Percentiles rank a stretch among this genome's conserved stretches.
These are phyloP conservation scores for Fomitopsis serialis DNA, from an alignment of 768 basidiomycete species.

Conservation along the genomic window DNA sequence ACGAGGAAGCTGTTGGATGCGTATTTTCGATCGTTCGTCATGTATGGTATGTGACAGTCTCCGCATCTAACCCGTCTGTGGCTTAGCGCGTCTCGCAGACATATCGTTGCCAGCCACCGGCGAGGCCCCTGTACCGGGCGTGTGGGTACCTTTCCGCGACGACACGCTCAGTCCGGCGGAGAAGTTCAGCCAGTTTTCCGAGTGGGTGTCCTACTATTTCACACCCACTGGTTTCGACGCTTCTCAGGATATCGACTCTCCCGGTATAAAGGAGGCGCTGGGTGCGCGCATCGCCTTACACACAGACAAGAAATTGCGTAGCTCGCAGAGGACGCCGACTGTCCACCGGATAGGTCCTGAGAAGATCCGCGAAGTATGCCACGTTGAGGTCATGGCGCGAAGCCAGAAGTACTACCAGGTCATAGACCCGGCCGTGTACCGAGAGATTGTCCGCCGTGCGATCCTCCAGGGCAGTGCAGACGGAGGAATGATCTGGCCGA, in stretches of 20 bases:
- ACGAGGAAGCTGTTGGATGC: slow-evolving; percentile 5
- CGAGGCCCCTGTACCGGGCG: neutral
- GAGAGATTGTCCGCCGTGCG: neutral
- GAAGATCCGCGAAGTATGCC: neutral
- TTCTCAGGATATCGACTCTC: neutral
- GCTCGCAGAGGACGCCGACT: neutral
- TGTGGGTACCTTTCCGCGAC: neutral
- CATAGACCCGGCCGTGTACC: neutral
- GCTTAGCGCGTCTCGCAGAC: neutral
- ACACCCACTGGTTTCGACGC: neutral
- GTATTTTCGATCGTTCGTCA: slow-evolving; percentile 12
- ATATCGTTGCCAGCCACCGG: neutral
- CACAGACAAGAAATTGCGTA: neutral
- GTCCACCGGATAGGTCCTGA: neutral
- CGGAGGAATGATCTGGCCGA: neutral
- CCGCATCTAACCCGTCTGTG: neutral
- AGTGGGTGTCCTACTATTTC: slow-evolving; percentile 3
- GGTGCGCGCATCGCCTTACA: neutral
- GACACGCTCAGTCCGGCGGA: neutral
- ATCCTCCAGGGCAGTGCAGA: neutral
- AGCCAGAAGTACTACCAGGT: neutral
- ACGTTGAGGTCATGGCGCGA: neutral
- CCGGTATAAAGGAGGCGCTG: neutral
- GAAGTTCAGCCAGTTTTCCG: neutral
- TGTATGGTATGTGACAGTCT: slow-evolving; percentile 10